Evolutionary conservation across 2,329 filamentous ascomycete genomes (phyloP).

Genomic region (Byssoonygena ceratinophila): DNA sequence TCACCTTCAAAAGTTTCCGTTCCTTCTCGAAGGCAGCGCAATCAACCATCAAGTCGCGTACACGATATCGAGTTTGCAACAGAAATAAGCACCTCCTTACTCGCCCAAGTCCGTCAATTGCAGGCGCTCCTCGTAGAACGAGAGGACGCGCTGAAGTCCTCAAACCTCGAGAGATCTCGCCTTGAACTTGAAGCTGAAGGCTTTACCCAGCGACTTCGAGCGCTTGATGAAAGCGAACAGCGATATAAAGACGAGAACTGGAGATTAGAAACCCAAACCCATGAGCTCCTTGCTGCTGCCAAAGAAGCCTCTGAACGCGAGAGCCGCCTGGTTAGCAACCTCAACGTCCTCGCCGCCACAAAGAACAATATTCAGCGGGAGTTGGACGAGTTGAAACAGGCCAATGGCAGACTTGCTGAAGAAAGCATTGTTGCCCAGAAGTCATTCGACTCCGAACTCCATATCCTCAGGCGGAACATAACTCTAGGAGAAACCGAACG

Average conservation of each 20-base stretch:
- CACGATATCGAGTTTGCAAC: conserved; percentile 98
- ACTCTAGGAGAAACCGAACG: conserved; percentile 69
- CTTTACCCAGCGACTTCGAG: conserved; percentile 67
- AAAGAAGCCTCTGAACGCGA: conserved; percentile 73
- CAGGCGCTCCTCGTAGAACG: conserved; percentile 76
- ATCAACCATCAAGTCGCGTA: conserved; percentile 75
- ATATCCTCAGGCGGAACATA: conserved; percentile 69
- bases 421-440: conserved; percentile 68
- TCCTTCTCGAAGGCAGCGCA: conserved; percentile 77
- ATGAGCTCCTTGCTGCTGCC: conserved; percentile 63
- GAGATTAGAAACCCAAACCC: conserved; percentile 86
- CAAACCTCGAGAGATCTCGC: conserved; percentile 62
- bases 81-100: conserved; percentile 87
- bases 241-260: conserved; percentile 98
- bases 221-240: conserved; percentile 84
- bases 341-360: conserved; percentile 61
- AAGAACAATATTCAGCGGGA: conserved; percentile 73
- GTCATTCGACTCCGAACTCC: conserved; percentile 79
- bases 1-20: conserved; percentile 85
- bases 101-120: conserved; percentile 85
- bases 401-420: conserved; percentile 66
- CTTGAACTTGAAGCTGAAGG: conserved; percentile 74
- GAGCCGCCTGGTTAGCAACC: conserved; percentile 62
- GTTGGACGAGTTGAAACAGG: conserved; percentile 76
- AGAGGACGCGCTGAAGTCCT: conserved; percentile 70